phyloP scores from a whole-genome alignment of 768 basidiomycete species.

The Suillus hirtellus region DNA sequence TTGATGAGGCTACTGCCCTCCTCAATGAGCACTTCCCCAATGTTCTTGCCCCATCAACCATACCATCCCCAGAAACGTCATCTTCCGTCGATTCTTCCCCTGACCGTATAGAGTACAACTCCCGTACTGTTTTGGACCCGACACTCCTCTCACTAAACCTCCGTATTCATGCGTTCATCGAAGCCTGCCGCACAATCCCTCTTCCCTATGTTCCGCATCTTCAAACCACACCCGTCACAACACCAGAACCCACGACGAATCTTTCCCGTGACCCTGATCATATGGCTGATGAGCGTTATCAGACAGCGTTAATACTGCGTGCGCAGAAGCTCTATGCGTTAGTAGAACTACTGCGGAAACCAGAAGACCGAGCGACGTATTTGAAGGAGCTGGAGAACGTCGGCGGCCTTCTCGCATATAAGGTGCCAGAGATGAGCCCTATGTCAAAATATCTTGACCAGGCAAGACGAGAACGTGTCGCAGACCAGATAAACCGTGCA shows the following conservation, averaged over 20 bases:
- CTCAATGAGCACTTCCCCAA: slow-evolving; percentile 75
- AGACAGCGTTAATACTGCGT: slow-evolving; percentile 50
- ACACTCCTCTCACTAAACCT: slow-evolving; percentile 80
- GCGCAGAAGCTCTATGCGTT: slow-evolving; percentile 70
- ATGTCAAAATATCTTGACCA: slow-evolving; percentile 75
- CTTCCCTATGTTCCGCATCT: slow-evolving; percentile 42
- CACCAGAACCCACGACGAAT: slow-evolving; percentile 16
- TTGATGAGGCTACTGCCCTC: slow-evolving; percentile 66
- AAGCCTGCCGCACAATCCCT: slow-evolving; percentile 75
- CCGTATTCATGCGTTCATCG: slow-evolving; percentile 84
- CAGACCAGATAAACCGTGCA: slow-evolving; percentile 86
- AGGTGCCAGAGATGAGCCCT: slow-evolving; percentile 73
- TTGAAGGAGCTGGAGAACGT: slow-evolving; percentile 72
- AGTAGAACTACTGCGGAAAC: slow-evolving; percentile 54
- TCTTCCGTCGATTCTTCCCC: slow-evolving; percentile 29
- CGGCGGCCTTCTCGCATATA: slow-evolving; percentile 80
- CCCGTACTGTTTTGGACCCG: slow-evolving; percentile 70
- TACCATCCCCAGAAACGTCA: slow-evolving; percentile 5
- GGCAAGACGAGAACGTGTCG: slow-evolving; percentile 76
- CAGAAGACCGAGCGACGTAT: slow-evolving; percentile 61
- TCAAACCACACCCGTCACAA: slow-evolving; percentile 14
- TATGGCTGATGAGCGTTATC: slow-evolving; percentile 38
- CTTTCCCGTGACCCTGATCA: slow-evolving; percentile 31
- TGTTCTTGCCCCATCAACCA: slow-evolving; percentile 47
- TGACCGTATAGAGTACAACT: slow-evolving; percentile 47